phyloP scores from a whole-genome alignment of 176 grass and related monocot genomes.

The bread wheat (Triticum aestivum) region IWGSC_CS_RefSeq_v2.1 NC_057794.1:34654445-34654944 shows the following conservation, averaged over 20 bases:
- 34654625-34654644: too few species aligned
- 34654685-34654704: background rate
- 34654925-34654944: background rate
- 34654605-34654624: too few species aligned
- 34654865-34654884: too few species aligned
- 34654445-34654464: background rate
- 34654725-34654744: background rate
- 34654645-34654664: too few species aligned
- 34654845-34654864: too few species aligned
- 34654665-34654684: background rate
- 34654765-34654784: background rate
- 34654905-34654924: too few species aligned
- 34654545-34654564: background rate
- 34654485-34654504: background rate
- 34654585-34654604: background rate
- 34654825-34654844: too few species aligned
- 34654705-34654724: background rate
- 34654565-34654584: background rate
- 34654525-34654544: background rate
- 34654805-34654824: too few species aligned
- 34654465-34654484: conserved; percentile 1
- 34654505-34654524: background rate
- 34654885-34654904: too few species aligned
- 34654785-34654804: background rate
- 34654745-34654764: background rate